Conservation (phyloP, 768 basidiomycete genomes). For the Mycena capillaripes region DNA sequence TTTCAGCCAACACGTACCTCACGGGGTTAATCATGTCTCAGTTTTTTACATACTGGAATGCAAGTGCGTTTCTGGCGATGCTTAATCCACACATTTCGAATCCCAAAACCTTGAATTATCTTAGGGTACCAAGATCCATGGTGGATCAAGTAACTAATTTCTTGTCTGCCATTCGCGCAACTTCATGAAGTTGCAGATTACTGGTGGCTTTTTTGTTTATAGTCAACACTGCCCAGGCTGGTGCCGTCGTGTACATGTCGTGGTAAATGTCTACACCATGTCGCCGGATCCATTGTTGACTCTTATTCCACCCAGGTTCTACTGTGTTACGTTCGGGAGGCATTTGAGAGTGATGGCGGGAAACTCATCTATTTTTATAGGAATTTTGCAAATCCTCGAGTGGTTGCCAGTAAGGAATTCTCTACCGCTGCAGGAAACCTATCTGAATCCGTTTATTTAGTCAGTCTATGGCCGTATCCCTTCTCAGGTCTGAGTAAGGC, state of each 20-base stretch:
- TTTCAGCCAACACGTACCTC: not conserved
- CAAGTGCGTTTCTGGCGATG: conserved; percentile 7
- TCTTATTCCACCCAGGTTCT: not conserved
- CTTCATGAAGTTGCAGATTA: not conserved
- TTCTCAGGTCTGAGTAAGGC: conserved; percentile 8
- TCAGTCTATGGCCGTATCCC: conserved; percentile 4
- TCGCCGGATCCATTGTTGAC: not conserved
- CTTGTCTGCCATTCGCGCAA: too few relatives aligned
- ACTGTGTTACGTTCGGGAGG: not conserved
- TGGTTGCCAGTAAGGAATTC: not conserved
- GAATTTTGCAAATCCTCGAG: not conserved
- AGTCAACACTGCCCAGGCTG: not conserved
- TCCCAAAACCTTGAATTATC: not conserved
- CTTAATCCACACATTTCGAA: too few relatives aligned
- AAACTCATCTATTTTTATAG: not conserved
- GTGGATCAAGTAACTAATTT: not conserved
- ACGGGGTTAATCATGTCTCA: conserved; percentile 6
- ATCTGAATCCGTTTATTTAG: not conserved
- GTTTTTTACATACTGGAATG: conserved; percentile 18
- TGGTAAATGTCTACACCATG: not conserved
- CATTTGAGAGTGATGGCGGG: too few relatives aligned
- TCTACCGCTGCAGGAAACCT: not conserved
- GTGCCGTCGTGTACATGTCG: not conserved
- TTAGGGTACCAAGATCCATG: not conserved
- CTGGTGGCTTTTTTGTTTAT: not conserved